Evolutionary conservation across 768 basidiomycete species (phyloP).

Genomic region (Pleurotus cornucopiae): DNA sequence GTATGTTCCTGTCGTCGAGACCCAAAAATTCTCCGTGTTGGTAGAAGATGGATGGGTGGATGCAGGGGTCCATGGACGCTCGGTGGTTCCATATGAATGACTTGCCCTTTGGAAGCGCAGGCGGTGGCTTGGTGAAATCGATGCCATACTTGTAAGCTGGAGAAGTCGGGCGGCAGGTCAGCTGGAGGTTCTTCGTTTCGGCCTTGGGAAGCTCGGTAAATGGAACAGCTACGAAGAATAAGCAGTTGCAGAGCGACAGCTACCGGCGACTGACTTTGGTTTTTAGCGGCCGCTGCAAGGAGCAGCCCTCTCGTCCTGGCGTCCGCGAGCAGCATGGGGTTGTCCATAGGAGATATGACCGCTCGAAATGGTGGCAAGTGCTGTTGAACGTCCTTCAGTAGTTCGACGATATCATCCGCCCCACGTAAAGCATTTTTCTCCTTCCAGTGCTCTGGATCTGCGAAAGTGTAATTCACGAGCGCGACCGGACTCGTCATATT

Average conservation of each 20-base stretch:
- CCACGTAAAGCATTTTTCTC: conserved; percentile 6
- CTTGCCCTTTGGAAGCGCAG: conserved; percentile 10
- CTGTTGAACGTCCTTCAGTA: conserved; percentile 25
- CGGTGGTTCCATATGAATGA: conserved; percentile 36
- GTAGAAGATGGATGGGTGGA: conserved; percentile 26
- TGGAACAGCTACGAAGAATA: conserved; percentile 17
- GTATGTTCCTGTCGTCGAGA: conserved; percentile 27
- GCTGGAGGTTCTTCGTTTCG: conserved; percentile 13
- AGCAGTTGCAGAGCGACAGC: not conserved
- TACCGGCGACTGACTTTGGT: conserved; percentile 20
- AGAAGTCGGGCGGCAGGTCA: conserved; percentile 22
- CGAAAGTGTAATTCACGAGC: not conserved
- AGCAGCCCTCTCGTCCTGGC: not conserved
- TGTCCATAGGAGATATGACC: conserved; percentile 31
- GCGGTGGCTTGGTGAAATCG: conserved; percentile 9
- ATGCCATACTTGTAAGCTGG: conserved; percentile 18
- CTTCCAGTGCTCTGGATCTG: conserved; percentile 5
- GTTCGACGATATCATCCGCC: conserved; percentile 14
- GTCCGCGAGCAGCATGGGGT: conserved; percentile 22
- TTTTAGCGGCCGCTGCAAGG: not conserved
- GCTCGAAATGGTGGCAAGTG: conserved; percentile 33
- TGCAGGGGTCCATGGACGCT: conserved; percentile 34
- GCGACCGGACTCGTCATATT: not conserved
- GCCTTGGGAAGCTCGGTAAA: conserved; percentile 20
- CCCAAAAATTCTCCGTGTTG: conserved; percentile 38